These are phyloP conservation scores for Pythium monospermum DNA, from an alignment of 352 stramenopile genomes.

Conservation along the genomic window DNA sequence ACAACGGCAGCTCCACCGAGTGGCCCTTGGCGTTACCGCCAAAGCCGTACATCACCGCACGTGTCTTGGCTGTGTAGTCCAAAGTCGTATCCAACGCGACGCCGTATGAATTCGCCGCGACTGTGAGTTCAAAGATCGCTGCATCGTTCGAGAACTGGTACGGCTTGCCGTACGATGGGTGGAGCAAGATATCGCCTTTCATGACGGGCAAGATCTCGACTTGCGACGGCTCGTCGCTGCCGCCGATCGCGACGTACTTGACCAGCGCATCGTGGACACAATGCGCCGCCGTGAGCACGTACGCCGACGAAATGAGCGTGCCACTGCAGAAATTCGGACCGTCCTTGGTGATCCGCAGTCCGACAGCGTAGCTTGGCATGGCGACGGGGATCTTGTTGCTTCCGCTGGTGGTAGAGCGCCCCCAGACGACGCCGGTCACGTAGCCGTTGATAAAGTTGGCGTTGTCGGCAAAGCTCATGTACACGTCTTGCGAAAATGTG, in stretches of 20 bases:
- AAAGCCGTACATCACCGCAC: slow-evolving; percentile 29
- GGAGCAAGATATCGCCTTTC: slow-evolving; percentile 14
- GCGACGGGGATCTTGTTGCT: neutral
- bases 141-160: slow-evolving; percentile 30
- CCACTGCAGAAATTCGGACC: slow-evolving; percentile 37
- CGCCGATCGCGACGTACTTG: slow-evolving; percentile 24
- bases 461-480: slow-evolving; percentile 19
- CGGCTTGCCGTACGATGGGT: slow-evolving; percentile 19
- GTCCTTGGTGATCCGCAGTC: slow-evolving; percentile 20
- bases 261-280: slow-evolving; percentile 27
- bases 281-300: slow-evolving; percentile 39
- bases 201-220: slow-evolving; percentile 20
- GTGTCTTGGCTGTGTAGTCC: slow-evolving; percentile 19
- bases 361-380: slow-evolving; percentile 13
- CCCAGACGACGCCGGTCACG: slow-evolving; percentile 13
- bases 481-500: neutral
- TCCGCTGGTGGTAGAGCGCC: neutral
- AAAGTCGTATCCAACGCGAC: slow-evolving; percentile 20
- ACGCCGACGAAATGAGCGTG: slow-evolving; percentile 29
- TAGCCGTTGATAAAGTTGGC: slow-evolving; percentile 29
- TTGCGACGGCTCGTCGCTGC: slow-evolving; percentile 2
- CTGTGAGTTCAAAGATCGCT: slow-evolving; percentile 25
- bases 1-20: slow-evolving; percentile 18
- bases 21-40: slow-evolving; percentile 14
- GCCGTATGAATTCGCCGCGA: slow-evolving; percentile 16